Conservation (phyloP, 2,329 filamentous ascomycete species). For the Cladosporium velox region DNA sequence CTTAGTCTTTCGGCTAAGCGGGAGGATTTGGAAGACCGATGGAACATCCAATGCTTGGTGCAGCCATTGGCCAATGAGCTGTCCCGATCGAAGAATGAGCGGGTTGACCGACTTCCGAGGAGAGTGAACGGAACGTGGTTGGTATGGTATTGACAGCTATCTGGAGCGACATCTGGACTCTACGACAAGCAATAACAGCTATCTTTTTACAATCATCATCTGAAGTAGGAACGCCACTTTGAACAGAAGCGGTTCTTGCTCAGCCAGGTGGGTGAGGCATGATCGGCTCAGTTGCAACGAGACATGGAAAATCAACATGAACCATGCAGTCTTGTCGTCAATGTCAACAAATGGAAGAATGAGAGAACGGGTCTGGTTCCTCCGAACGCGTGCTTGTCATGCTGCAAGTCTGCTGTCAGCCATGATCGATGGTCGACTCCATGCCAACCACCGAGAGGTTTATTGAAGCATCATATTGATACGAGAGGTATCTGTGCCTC, state of each 20-base stretch:
- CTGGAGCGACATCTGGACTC: background rate
- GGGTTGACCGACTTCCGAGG: background rate
- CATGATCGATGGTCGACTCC: background rate
- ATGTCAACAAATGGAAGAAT: background rate
- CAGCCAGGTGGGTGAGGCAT: background rate
- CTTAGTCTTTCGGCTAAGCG: background rate
- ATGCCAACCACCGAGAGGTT: too few relatives aligned
- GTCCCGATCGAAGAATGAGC: background rate
- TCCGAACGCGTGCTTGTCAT: background rate
- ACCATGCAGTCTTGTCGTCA: background rate
- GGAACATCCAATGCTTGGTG: background rate
- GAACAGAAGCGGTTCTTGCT: background rate
- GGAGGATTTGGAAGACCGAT: background rate
- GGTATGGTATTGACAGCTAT: background rate
- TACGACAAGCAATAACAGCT: background rate
- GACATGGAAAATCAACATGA: background rate
- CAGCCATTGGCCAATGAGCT: background rate
- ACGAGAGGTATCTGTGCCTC: too few relatives aligned
- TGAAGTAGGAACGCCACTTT: background rate
- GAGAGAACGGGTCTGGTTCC: background rate
- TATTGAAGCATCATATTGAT: too few relatives aligned
- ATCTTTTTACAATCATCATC: background rate
- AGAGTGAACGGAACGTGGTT: background rate
- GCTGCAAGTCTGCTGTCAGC: background rate
- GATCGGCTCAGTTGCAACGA: background rate